Conservation (phyloP, 2,329 filamentous ascomycete genomes). For the Cladosporium colombiae region DNA sequence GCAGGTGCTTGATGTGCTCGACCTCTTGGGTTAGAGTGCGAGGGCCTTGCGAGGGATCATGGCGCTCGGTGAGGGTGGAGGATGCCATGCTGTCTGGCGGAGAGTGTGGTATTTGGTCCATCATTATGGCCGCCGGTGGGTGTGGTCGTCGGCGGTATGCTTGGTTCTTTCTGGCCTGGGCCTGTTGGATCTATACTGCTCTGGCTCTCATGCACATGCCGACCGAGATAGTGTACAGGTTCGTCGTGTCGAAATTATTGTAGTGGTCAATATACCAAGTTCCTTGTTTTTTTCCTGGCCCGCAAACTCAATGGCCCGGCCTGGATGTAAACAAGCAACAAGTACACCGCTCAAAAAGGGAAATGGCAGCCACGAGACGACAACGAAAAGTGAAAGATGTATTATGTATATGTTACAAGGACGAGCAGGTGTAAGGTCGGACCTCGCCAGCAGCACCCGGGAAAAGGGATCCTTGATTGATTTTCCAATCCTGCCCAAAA, state of each 20-base stretch:
- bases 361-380: neutral
- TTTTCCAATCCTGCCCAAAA: constrained; percentile 10
- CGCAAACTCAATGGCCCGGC: neutral
- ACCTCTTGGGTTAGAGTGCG: constrained; percentile 29
- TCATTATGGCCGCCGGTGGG: neutral
- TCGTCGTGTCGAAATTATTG: neutral
- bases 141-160: neutral
- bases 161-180: neutral
- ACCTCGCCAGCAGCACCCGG: constrained; percentile 4
- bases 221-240: neutral
- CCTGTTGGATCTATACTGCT: neutral
- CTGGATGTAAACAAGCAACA: neutral
- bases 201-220: neutral
- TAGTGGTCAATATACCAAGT: neutral
- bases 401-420: neutral
- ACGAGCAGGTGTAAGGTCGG: neutral
- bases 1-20: constrained; percentile 29
- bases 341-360: neutral
- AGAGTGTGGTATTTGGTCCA: constrained; percentile 14
- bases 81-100: constrained; percentile 22
- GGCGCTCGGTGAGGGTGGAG: constrained; percentile 10
- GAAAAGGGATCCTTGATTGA: constrained; percentile 5
- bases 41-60: constrained; percentile 9
- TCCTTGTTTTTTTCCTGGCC: neutral
- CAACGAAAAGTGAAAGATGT: neutral